Evolutionary conservation across 768 basidiomycete genomes (phyloP).

Genomic region (Kwoniella shandongensis): DNA sequence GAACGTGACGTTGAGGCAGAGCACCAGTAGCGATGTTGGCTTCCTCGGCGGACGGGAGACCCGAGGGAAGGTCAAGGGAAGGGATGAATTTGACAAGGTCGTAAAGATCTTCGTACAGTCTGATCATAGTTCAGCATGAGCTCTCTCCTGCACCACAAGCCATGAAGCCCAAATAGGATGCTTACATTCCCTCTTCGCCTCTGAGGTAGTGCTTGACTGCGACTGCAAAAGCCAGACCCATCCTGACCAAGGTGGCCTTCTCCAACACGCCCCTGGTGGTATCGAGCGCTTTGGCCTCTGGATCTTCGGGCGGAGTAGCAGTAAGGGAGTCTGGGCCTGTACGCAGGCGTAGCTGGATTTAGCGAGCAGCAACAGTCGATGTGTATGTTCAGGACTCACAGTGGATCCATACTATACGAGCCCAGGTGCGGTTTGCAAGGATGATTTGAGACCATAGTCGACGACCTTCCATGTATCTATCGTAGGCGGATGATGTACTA

Average conservation of each 20-base stretch:
- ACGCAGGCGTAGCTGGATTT: background rate
- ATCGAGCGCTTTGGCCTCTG: conserved; percentile 23
- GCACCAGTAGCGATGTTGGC: conserved; percentile 28
- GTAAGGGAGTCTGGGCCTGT: conserved; percentile 35
- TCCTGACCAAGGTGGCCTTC: conserved; percentile 43
- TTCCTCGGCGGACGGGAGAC: conserved; percentile 29
- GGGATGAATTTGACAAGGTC: conserved; percentile 49
- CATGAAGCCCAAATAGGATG: background rate
- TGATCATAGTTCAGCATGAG: conserved; percentile 15
- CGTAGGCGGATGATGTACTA: conserved; percentile 47
- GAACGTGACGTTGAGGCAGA: conserved; percentile 14
- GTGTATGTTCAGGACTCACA: conserved; percentile 17
- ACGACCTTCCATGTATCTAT: conserved; percentile 48
- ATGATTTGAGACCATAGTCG: conserved; percentile 50
- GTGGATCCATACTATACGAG: conserved; percentile 50
- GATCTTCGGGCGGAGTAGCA: conserved; percentile 25
- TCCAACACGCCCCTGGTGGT: conserved; percentile 32
- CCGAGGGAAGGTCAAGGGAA: conserved; percentile 36
- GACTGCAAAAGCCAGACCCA: conserved; percentile 49
- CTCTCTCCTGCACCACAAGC: background rate
- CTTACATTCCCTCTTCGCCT: conserved; percentile 52
- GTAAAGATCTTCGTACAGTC: conserved; percentile 52
- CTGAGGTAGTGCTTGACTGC: conserved; percentile 51
- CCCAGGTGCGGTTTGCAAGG: conserved; percentile 41
- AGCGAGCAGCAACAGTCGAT: background rate